phyloP scores from a whole-genome alignment of 352 stramenopile genomes.

The Pythium rhizo-oryzae region DNA sequence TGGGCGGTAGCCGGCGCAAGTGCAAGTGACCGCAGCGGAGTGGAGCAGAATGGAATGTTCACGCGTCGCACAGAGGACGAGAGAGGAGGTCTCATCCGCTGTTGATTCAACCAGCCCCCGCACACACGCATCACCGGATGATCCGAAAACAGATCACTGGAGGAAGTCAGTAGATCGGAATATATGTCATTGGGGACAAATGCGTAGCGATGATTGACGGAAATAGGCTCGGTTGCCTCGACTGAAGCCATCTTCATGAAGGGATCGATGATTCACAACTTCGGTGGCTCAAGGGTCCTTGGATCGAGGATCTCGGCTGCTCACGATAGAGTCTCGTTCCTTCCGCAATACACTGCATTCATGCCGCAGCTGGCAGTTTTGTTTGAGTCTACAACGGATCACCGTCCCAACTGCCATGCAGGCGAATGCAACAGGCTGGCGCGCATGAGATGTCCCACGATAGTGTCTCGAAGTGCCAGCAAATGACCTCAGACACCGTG shows the following conservation, averaged over 20 bases:
- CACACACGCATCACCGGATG: conserved; percentile 11
- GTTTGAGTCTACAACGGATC: no score
- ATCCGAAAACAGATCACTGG: conserved; percentile 1
- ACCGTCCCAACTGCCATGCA: no score
- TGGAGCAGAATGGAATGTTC: conserved; percentile 26
- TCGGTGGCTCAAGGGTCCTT: no score
- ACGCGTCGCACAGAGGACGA: background rate
- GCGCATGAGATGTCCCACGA: no score
- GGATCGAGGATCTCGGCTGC: no score
- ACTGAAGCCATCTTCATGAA: background rate
- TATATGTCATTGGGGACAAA: conserved; percentile 1
- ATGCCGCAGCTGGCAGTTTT: no score
- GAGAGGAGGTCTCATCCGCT: conserved; percentile 2
- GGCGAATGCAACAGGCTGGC: no score
- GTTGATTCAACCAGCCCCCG: conserved; percentile 2
- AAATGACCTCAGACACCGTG: no score
- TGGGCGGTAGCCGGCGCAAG: background rate
- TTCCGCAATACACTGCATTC: no score
- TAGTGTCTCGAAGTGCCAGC: no score
- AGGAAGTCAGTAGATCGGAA: background rate
- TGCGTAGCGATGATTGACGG: background rate
- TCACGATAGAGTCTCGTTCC: no score
- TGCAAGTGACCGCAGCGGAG: conserved; percentile 1
- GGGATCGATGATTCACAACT: no score
- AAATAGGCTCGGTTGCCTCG: background rate